A percentile compares a stretch with the other conserved stretches of the same genome.
Conservation (phyloP, 2,329 filamentous ascomycete genomes). For the Venturia carpophila region DNA sequence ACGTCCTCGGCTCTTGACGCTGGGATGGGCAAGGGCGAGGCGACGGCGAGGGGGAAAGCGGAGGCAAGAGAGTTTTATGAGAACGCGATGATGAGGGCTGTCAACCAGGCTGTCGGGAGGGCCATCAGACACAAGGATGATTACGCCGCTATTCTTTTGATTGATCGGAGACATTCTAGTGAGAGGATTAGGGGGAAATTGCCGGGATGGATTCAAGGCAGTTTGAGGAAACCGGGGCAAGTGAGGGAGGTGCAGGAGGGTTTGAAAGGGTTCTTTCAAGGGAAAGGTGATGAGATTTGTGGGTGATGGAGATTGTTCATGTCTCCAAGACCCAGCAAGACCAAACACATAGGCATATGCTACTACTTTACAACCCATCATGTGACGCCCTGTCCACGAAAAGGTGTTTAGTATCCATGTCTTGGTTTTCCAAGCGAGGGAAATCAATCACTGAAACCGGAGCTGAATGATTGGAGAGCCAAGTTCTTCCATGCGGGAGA, state of each 20-base stretch:
- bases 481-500: too few species aligned
- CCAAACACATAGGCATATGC: too few species aligned
- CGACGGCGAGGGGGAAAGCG: constrained; percentile 32
- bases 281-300: constrained; percentile 20
- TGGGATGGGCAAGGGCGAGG: constrained; percentile 25
- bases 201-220: constrained; percentile 78
- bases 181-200: constrained; percentile 69
- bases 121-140: constrained; percentile 83
- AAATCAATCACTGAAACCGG: too few species aligned
- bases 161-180: constrained; percentile 72
- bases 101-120: constrained; percentile 92
- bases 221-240: constrained; percentile 41
- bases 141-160: constrained; percentile 81
- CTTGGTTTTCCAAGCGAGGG: too few species aligned
- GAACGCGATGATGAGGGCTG: constrained; percentile 91
- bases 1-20: constrained; percentile 23
- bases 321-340: too few species aligned
- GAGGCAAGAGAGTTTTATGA: constrained; percentile 76
- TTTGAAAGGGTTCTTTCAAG: constrained; percentile 33
- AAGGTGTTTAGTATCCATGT: too few species aligned
- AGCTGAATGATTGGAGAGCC: too few species aligned
- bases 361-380: too few species aligned
- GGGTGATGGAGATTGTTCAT: background rate
- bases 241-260: constrained; percentile 37
- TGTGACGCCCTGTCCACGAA: too few species aligned